Evolutionary conservation across 495 filamentous ascomycete species (phyloP).

Genomic region (Aspergillus affinis): DNA sequence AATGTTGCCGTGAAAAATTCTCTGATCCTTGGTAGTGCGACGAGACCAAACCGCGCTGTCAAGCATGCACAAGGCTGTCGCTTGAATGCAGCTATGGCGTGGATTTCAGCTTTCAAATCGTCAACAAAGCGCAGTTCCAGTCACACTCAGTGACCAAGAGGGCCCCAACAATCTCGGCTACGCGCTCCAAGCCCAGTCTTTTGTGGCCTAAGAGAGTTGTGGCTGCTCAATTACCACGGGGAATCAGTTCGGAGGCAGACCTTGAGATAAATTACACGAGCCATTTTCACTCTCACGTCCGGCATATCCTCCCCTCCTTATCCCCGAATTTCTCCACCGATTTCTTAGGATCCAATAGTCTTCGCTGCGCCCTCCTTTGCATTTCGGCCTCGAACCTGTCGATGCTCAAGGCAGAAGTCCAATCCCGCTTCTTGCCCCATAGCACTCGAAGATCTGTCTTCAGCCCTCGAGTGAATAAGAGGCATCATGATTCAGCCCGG

Average conservation of each 20-base stretch:
- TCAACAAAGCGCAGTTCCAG: background rate
- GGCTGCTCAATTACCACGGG: too few species aligned
- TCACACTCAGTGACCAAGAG: too few species aligned
- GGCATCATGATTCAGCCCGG: conserved; percentile 9
- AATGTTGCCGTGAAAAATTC: background rate
- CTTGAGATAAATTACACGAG: conserved; percentile 5
- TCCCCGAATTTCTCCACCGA: background rate
- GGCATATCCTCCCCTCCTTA: conserved; percentile 9
- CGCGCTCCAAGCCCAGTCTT: background rate
- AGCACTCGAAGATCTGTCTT: conserved; percentile 11
- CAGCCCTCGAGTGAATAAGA: conserved; percentile 12
- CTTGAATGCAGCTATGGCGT: conserved; percentile 17
- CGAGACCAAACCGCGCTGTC: conserved; percentile 14
- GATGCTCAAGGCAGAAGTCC: conserved; percentile 17
- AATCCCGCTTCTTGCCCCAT: conserved; percentile 4
- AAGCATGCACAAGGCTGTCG: conserved; percentile 12
- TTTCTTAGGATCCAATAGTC: background rate
- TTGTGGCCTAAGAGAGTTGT: too few species aligned
- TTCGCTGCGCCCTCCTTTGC: conserved; percentile 12
- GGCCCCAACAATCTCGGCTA: background rate
- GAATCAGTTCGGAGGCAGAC: background rate
- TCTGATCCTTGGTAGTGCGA: conserved; percentile 10
- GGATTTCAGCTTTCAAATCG: conserved; percentile 9
- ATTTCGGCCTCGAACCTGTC: conserved; percentile 20
- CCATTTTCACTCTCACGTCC: conserved; percentile 13